These are phyloP conservation scores for Salix caprea DNA, from an alignment of 345 rosid species.

Conservation along the genomic window DNA sequence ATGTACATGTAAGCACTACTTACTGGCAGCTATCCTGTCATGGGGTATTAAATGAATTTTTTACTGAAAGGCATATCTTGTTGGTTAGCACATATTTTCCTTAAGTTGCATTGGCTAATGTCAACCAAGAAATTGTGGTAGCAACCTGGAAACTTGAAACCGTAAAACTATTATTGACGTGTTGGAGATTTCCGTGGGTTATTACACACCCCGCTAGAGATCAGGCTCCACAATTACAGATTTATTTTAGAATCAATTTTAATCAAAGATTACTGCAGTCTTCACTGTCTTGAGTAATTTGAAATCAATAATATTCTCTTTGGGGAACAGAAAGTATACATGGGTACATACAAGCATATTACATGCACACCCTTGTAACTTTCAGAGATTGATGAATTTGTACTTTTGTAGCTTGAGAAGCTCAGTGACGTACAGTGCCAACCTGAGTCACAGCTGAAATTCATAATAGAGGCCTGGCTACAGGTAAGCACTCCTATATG, in stretches of 20 bases:
- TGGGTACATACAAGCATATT: not conserved
- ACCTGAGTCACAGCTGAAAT: conserved; percentile 34
- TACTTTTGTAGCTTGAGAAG: conserved; percentile 29
- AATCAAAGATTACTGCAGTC: not conserved
- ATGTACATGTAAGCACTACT: conserved; percentile 55
- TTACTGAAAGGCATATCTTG: not conserved
- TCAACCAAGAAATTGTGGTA: not conserved
- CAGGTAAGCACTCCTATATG: conserved; percentile 16
- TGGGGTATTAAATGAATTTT: not conserved
- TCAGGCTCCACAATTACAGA: not conserved
- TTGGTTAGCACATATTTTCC: not conserved
- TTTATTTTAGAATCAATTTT: not conserved
- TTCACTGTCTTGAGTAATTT: not conserved
- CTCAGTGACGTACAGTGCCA: conserved; percentile 34
- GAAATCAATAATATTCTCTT: not conserved
- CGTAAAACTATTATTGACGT: not conserved
- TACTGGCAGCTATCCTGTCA: conserved; percentile 11
- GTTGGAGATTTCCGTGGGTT: not conserved
- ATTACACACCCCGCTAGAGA: not conserved
- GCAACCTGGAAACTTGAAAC: not conserved
- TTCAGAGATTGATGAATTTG: not conserved
- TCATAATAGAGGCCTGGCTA: conserved; percentile 35
- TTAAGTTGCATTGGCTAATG: not conserved
- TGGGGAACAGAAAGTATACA: not conserved
- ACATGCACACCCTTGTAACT: not conserved